Percentiles rank a stretch among this genome's conserved stretches.
Conservation (phyloP, 2,329 filamentous ascomycete species). For the Truncatella angustata region DNA sequence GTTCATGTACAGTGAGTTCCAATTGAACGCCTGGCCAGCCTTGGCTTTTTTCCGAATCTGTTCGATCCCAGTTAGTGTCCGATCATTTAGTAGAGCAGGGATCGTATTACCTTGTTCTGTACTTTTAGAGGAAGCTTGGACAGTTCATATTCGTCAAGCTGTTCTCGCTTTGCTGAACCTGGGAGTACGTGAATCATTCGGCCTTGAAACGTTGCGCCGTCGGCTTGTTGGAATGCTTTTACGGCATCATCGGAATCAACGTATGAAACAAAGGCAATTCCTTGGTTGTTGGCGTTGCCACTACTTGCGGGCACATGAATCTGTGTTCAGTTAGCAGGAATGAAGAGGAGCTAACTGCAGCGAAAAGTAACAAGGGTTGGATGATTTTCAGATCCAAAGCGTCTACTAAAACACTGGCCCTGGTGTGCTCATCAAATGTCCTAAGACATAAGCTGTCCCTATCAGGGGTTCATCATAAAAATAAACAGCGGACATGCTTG, state of each 20-base stretch:
- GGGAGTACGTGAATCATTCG: conserved; percentile 88
- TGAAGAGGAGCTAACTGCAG: conserved; percentile 20
- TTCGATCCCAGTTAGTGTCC: too few species aligned
- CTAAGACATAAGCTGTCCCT: conserved; percentile 97
- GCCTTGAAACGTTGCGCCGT: conserved; percentile 88
- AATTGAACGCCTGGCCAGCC: conserved; percentile 81
- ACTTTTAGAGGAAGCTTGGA: conserved; percentile 93
- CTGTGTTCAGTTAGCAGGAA: conserved; percentile 46
- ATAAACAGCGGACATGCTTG: too few species aligned
- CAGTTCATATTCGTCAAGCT: conserved; percentile 83
- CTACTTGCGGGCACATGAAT: conserved; percentile 80
- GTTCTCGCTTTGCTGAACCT: conserved; percentile 74
- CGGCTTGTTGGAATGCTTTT: conserved; percentile 74
- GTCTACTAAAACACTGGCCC: conserved; percentile 99
- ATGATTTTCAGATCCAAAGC: conserved; percentile 79
- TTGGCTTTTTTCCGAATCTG: conserved; percentile 81
- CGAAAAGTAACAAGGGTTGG: conserved; percentile 27
- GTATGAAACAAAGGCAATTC: conserved; percentile 86
- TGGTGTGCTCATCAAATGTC: conserved; percentile 84
- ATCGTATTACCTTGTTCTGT: too few species aligned
- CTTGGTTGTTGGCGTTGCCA: conserved; percentile 65
- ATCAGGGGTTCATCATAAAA: conserved; percentile 96
- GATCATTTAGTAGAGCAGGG: too few species aligned
- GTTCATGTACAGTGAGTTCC: conserved; percentile 99
- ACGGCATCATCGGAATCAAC: conserved; percentile 69